Percentiles rank a stretch among this genome's conserved stretches.
Conservation (phyloP, 805 yeast species). For the Pichia manshurica region DNA sequence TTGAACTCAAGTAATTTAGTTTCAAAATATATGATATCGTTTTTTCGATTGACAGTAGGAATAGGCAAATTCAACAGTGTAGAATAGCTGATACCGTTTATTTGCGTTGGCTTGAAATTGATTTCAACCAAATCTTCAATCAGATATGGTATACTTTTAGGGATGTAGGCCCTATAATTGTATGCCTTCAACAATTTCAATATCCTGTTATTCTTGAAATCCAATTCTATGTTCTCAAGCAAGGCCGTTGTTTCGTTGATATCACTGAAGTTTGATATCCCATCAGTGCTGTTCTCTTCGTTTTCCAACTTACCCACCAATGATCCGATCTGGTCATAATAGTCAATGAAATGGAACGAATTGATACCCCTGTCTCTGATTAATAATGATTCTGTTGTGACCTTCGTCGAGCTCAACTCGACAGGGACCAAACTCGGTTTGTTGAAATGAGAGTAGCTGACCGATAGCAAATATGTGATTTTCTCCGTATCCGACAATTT, state of each 20-base stretch:
- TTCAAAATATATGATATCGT: conserved; percentile 64
- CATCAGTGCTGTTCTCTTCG: conserved; percentile 6
- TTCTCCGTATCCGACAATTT: conserved; percentile 17
- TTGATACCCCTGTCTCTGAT: conserved; percentile 33
- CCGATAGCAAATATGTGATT: conserved; percentile 23
- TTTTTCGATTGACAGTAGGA: conserved; percentile 32
- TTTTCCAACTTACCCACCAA: conserved; percentile 19
- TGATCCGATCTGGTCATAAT: conserved; percentile 27
- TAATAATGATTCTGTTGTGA: conserved; percentile 26
- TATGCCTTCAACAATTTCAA: conserved; percentile 1
- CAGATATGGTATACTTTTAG: conserved; percentile 20
- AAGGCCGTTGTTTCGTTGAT: conserved; percentile 10
- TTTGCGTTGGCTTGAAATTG: conserved; percentile 20
- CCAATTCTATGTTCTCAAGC: neutral
- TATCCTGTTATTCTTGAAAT: conserved; percentile 3
- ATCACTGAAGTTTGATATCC: neutral
- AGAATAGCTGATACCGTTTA: conserved; percentile 14
- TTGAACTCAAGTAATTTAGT: conserved; percentile 41
- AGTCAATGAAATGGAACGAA: conserved; percentile 29
- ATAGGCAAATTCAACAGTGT: conserved; percentile 30
- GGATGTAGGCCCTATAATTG: conserved; percentile 1
- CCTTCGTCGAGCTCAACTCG: conserved; percentile 19
- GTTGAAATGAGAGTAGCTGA: conserved; percentile 20
- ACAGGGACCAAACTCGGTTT: conserved; percentile 25
- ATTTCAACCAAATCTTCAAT: conserved; percentile 32